A percentile compares a stretch with the other conserved stretches of the same genome.
Evolutionary conservation across 2,329 filamentous ascomycete genomes (phyloP).

Genomic region (Xenosphaeropsis pyriputrescens): DNA sequence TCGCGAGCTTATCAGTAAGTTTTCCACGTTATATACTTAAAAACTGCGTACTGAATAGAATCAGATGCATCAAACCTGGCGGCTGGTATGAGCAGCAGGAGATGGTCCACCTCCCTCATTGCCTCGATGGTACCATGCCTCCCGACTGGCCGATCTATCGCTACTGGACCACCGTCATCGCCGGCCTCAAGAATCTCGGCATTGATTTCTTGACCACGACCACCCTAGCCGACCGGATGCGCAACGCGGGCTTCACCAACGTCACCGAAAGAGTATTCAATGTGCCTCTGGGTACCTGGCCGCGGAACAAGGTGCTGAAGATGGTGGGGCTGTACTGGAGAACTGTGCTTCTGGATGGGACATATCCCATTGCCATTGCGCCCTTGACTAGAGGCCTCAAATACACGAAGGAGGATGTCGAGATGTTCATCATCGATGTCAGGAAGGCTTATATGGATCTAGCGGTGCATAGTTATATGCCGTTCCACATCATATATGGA

Average conservation of each 20-base stretch:
- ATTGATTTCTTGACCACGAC: slow-evolving; percentile 26
- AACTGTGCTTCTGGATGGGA: slow-evolving; percentile 29
- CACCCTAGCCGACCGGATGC: slow-evolving; percentile 23
- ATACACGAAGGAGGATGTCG: slow-evolving; percentile 29
- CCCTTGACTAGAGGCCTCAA: slow-evolving; percentile 29
- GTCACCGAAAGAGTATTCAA: slow-evolving; percentile 26
- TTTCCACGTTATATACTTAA: background rate
- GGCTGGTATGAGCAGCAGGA: slow-evolving; percentile 18
- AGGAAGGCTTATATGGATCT: slow-evolving; percentile 25
- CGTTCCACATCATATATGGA: slow-evolving; percentile 36
- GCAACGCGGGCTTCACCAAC: slow-evolving; percentile 30
- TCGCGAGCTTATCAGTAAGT: slow-evolving; percentile 2
- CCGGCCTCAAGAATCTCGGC: slow-evolving; percentile 26
- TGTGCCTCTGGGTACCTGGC: slow-evolving; percentile 1
- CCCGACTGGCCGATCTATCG: slow-evolving; percentile 24
- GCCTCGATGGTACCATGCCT: slow-evolving; percentile 12
- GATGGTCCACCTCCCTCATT: background rate
- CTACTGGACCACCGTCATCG: slow-evolving; percentile 27
- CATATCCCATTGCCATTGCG: slow-evolving; percentile 32
- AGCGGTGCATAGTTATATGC: slow-evolving; percentile 33
- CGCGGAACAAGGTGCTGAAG: slow-evolving; percentile 26
- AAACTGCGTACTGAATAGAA: background rate
- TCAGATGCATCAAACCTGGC: slow-evolving; percentile 18
- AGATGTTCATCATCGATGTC: slow-evolving; percentile 30
- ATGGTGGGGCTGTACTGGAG: slow-evolving; percentile 32